Conservation (phyloP, 768 basidiomycete species). For the Mycena venus region DNA sequence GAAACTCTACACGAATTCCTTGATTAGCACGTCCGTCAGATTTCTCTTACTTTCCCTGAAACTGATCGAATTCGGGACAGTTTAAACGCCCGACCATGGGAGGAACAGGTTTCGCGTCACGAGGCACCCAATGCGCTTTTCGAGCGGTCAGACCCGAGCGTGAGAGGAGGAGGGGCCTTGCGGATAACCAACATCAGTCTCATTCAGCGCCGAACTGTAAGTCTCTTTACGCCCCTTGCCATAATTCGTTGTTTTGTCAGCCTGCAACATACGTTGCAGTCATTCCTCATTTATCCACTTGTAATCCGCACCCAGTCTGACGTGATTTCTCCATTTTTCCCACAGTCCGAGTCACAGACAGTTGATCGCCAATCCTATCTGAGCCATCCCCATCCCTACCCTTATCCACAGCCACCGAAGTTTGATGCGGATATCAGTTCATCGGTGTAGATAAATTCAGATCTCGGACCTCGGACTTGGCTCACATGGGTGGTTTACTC, state of each 20-base stretch:
- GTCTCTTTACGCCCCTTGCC: no score
- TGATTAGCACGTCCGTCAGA: slow-evolving; percentile 24
- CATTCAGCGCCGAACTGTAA: background rate
- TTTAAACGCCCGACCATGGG: slow-evolving; percentile 32
- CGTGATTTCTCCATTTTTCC: no score
- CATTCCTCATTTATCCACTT: background rate
- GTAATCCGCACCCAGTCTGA: no score
- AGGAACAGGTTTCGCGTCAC: background rate
- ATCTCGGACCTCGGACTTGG: no score
- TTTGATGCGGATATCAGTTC: background rate
- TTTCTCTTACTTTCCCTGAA: background rate
- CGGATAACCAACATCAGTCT: background rate
- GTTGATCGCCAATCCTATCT: background rate
- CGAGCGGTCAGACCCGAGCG: background rate
- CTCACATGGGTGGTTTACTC: no score
- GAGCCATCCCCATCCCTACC: background rate
- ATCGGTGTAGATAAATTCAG: no score
- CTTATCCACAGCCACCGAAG: no score
- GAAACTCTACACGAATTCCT: slow-evolving; percentile 30
- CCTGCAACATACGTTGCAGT: no score
- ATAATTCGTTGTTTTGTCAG: no score
- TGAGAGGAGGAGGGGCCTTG: no score
- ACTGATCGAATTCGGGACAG: background rate
- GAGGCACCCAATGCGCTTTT: slow-evolving; percentile 17
- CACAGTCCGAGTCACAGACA: no score